Evolutionary conservation across 2,329 filamentous ascomycete genomes (phyloP).

Genomic region (Microsporum canis): DNA sequence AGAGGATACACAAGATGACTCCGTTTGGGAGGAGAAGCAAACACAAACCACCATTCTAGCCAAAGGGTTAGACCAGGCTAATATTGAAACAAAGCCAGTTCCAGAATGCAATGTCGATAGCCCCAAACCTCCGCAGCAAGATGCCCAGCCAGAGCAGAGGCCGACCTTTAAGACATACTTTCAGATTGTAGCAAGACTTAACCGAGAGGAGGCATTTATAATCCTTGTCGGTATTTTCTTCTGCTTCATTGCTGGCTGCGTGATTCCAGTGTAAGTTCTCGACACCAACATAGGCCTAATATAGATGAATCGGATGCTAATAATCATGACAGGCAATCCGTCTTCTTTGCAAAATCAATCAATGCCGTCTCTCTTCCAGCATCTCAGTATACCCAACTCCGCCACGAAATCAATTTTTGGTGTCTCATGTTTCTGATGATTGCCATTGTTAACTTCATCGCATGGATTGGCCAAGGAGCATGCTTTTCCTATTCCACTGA

Average conservation of each 20-base stretch:
- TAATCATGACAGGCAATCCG: conserved; percentile 38
- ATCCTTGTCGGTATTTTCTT: not conserved
- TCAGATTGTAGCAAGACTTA: not conserved
- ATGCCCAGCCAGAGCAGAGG: not conserved
- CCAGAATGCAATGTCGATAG: not conserved
- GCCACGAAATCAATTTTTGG: conserved; percentile 70
- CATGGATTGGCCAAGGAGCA: conserved; percentile 57
- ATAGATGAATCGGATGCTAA: not conserved
- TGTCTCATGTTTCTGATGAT: conserved; percentile 80
- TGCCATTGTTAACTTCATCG: conserved; percentile 58
- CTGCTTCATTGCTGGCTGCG: conserved; percentile 71
- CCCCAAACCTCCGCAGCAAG: not conserved
- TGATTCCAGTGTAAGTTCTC: conserved; percentile 60
- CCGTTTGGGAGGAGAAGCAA: conserved; percentile 4
- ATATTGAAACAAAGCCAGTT: not conserved
- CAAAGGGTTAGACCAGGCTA: not conserved
- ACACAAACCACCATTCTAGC: not conserved
- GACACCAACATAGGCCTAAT: conserved; percentile 58
- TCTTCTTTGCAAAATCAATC: conserved; percentile 79
- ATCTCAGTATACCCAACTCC: conserved; percentile 46
- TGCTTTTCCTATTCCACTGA: conserved; percentile 71
- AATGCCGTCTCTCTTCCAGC: conserved; percentile 52
- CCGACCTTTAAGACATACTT: not conserved
- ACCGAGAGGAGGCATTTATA: not conserved
- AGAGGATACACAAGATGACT: conserved; percentile 10